Base-by-base conservation (phyloP, 164 flowering plant genomes). In the Akebia trifoliata region DNA sequence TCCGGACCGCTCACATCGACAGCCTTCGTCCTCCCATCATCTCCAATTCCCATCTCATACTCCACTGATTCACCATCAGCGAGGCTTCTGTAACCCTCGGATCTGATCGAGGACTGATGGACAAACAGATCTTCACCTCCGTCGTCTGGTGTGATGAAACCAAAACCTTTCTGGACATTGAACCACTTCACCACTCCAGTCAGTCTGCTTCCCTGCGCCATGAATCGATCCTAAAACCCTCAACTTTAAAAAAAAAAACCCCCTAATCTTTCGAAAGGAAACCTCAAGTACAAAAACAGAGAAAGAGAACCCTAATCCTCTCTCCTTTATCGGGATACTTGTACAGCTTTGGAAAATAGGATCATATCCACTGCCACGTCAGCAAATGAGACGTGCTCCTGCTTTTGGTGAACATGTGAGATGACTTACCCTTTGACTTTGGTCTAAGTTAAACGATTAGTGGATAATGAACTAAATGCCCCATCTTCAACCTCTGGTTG, bases 111-210 rank as follows among this genome's bases (percentile, higher is more conserved):
- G 11, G 86, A 63, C 25, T 87, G 87, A 55, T 87, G 95, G 45
- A 87, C 91, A 60, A 87, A 87, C 22, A 87, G 76, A 63, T 87
- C 95, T 8, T 81, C 84, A 50, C 75, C 64, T 21, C 78, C 84
- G 43, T 72, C 82, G 24, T 71, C 69, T 2, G 87, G 89, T 2
- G 60, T 67, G 65, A 87, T 87, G 76, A 87, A 87, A 6, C 91
- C 95, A 65, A 56, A 87, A 0, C 95, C 91, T 56, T 78, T 82
- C 36, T 31, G 53, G 43, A 66, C 78, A 63, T 50, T 73, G 72
- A 88, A 85, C 80, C 81, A 75, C 15, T 50, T 53, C 18, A 81
- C 93, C 8, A 59, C 56, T 0, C 85, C 78, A 1, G 57, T 70
- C 10, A 63, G 64, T 60, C 80, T 67, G 57, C 51, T 43, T 12